phyloP scores from a whole-genome alignment of 2,329 filamentous ascomycete species.

The Trichoderma semiorbis region DNA sequence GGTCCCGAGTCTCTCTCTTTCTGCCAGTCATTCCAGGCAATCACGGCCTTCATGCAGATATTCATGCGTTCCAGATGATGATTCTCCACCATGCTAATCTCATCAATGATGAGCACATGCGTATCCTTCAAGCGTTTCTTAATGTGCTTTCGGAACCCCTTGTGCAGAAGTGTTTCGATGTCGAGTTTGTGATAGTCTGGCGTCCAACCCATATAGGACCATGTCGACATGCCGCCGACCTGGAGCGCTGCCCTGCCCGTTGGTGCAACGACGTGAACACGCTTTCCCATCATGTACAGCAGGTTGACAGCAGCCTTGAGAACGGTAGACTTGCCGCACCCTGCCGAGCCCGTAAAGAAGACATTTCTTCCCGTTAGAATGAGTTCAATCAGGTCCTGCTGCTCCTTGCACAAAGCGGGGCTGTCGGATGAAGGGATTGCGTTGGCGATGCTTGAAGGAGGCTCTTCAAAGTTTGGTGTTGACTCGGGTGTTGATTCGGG shows the following conservation, averaged over 20 bases:
- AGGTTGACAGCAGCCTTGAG: slow-evolving; percentile 25
- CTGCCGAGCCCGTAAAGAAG: slow-evolving; percentile 64
- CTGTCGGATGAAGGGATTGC: background rate
- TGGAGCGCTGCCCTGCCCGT: slow-evolving; percentile 58
- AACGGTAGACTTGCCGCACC: slow-evolving; percentile 35
- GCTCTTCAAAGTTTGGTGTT: background rate
- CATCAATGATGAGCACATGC: slow-evolving; percentile 60
- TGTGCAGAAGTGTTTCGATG: background rate
- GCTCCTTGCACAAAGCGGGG: slow-evolving; percentile 22
- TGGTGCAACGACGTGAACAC: slow-evolving; percentile 54
- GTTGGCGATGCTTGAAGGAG: background rate
- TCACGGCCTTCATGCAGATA: slow-evolving; percentile 31
- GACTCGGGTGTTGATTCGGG: background rate
- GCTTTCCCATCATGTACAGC: slow-evolving; percentile 18
- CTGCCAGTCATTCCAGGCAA: background rate
- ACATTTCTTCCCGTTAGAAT: slow-evolving; percentile 53
- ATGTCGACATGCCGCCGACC: slow-evolving; percentile 55
- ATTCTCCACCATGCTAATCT: slow-evolving; percentile 65
- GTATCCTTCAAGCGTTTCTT: slow-evolving; percentile 41
- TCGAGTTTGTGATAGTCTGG: slow-evolving; percentile 27
- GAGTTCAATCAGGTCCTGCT: slow-evolving; percentile 35
- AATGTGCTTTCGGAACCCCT: slow-evolving; percentile 16
- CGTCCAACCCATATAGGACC: slow-evolving; percentile 56
- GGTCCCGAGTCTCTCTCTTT: background rate
- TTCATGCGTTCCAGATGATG: slow-evolving; percentile 29